Evolutionary conservation across 2,329 filamentous ascomycete genomes (phyloP).

Genomic region (Sarocladium oryzae): DNA sequence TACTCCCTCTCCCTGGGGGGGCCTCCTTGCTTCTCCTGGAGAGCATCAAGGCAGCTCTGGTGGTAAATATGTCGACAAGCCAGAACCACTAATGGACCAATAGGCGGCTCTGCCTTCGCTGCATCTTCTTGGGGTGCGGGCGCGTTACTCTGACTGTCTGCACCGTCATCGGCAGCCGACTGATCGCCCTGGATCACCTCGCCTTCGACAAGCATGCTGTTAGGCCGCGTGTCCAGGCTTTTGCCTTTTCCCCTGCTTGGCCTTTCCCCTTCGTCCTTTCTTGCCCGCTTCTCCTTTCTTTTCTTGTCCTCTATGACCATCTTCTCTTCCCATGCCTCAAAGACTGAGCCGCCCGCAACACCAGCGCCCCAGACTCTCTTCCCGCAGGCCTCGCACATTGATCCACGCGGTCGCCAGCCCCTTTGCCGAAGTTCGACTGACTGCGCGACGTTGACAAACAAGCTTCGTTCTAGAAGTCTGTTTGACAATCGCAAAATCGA

Average conservation of each 20-base stretch:
- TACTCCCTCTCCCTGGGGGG: constrained; percentile 43
- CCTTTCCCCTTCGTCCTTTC: constrained; percentile 21
- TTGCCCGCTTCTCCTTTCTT: constrained; percentile 36
- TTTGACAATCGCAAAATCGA: constrained; percentile 82
- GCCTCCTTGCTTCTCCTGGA: constrained; percentile 48
- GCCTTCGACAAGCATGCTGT: constrained; percentile 33
- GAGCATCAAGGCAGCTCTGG: constrained; percentile 59
- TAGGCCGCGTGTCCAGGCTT: constrained; percentile 30
- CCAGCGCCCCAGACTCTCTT: constrained; percentile 84
- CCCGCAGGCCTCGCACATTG: constrained; percentile 81
- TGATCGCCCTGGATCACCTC: not conserved
- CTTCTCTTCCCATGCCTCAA: constrained; percentile 72
- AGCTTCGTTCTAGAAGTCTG: constrained; percentile 76
- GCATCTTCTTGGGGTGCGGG: constrained; percentile 12
- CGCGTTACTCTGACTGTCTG: constrained; percentile 14
- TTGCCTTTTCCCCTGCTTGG: constrained; percentile 39
- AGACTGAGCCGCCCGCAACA: constrained; percentile 62
- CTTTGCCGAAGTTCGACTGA: constrained; percentile 69
- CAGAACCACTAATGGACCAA: constrained; percentile 60
- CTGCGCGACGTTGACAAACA: constrained; percentile 76
- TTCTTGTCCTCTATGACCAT: constrained; percentile 41
- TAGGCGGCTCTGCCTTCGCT: constrained; percentile 36
- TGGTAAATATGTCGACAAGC: constrained; percentile 68
- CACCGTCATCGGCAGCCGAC: constrained; percentile 18
- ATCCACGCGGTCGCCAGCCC: constrained; percentile 83